Percentiles rank a stretch among this genome's conserved stretches.
phyloP scores from a whole-genome alignment of 2,329 filamentous ascomycete genomes.

The Colletotrichum simmondsii region DNA sequence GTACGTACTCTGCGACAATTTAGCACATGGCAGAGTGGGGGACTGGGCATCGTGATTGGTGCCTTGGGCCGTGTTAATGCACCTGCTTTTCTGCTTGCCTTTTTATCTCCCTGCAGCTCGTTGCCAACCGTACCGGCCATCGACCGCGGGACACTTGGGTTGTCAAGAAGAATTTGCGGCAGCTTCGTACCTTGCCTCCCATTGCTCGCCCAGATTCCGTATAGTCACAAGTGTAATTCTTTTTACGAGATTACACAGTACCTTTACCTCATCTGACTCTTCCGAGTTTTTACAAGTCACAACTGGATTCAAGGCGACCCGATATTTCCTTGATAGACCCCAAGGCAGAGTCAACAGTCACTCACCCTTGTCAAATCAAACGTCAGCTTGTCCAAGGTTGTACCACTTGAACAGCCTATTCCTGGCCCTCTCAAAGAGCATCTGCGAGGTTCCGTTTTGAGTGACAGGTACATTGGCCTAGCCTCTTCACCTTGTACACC shows the following conservation, averaged over 20 bases:
- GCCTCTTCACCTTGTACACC: constrained; percentile 30
- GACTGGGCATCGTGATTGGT: constrained; percentile 24
- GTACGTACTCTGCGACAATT: constrained; percentile 19
- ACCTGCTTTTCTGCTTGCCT: constrained; percentile 12
- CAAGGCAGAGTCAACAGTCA: background rate
- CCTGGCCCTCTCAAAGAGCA: constrained; percentile 10
- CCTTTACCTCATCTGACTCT: background rate
- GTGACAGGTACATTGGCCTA: constrained; percentile 16
- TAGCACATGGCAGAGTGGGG: constrained; percentile 29
- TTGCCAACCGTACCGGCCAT: constrained; percentile 20
- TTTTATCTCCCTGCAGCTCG: constrained; percentile 1
- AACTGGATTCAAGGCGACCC: background rate
- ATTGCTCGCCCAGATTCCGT: background rate
- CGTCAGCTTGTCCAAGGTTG: constrained; percentile 12
- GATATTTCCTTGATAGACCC: background rate
- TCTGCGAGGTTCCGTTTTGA: constrained; percentile 14
- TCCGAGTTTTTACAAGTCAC: background rate
- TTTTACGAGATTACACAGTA: background rate
- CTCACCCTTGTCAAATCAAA: constrained; percentile 1
- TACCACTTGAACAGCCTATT: constrained; percentile 22
- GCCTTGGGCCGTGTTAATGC: constrained; percentile 11
- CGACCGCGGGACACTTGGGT: constrained; percentile 13
- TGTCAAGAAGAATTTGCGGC: constrained; percentile 13
- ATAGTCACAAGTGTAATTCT: background rate
- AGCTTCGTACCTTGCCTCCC: background rate